These are phyloP conservation scores for Phytophthora ohioensis DNA, from an alignment of 352 stramenopile genomes.

Conservation along the genomic window DNA sequence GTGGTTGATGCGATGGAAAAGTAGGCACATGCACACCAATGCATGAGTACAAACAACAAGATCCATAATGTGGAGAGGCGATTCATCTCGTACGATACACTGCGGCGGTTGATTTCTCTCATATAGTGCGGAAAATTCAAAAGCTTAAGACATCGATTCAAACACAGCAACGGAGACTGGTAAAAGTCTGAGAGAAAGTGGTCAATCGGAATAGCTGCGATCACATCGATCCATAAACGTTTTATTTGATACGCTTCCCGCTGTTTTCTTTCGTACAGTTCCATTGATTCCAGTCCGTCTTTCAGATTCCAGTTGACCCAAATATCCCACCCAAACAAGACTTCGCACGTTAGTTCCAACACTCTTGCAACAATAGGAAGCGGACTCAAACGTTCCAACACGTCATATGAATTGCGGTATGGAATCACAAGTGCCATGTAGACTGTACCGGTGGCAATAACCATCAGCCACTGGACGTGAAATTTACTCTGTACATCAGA, in stretches of 20 bases:
- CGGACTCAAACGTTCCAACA: slow-evolving; percentile 31
- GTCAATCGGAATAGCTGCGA: slow-evolving; percentile 60
- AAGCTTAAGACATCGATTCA: slow-evolving; percentile 63
- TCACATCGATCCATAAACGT: slow-evolving; percentile 46
- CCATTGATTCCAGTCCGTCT: slow-evolving; percentile 50
- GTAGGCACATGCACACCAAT: slow-evolving; percentile 63
- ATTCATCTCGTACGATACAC: slow-evolving; percentile 58
- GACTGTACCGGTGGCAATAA: slow-evolving; percentile 41
- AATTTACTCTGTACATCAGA: slow-evolving; percentile 52
- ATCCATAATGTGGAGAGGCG: slow-evolving; percentile 49
- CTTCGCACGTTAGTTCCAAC: slow-evolving; percentile 50
- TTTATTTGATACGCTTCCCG: slow-evolving; percentile 47
- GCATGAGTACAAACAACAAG: slow-evolving; percentile 53
- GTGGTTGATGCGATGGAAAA: slow-evolving; percentile 39
- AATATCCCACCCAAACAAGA: slow-evolving; percentile 63
- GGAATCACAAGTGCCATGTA: slow-evolving; percentile 54
- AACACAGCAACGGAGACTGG: slow-evolving; percentile 39
- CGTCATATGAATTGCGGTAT: slow-evolving; percentile 54
- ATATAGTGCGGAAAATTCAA: slow-evolving; percentile 64
- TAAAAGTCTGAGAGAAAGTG: slow-evolving; percentile 59
- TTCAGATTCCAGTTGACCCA: slow-evolving; percentile 72
- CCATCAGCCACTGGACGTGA: slow-evolving; percentile 51
- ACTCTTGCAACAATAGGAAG: slow-evolving; percentile 31
- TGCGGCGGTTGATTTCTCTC: slow-evolving; percentile 58
- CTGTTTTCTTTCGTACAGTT: slow-evolving; percentile 58